Percentiles rank a stretch among this genome's conserved stretches.
These are phyloP conservation scores for Raffaelea arxii DNA, from an alignment of 2,329 filamentous ascomycete species.

Conservation along the genomic window DNA sequence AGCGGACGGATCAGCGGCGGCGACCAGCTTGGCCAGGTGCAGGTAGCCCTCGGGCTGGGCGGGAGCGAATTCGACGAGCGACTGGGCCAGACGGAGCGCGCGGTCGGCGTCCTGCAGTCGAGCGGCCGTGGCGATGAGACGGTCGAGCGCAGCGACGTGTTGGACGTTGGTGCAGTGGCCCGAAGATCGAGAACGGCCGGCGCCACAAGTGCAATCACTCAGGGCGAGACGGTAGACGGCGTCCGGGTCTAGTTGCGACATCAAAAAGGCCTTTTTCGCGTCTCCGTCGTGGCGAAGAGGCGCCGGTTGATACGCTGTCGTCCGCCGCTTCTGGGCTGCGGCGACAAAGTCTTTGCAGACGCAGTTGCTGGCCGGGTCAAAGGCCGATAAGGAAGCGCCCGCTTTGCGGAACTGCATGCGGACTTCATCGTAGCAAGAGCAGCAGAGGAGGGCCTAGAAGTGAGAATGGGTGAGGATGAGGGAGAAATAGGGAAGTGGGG, in stretches of 20 bases:
- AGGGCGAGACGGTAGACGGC: conserved; percentile 7
- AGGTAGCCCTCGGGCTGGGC: conserved; percentile 10
- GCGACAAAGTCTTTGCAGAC: conserved; percentile 13
- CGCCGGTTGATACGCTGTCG: not conserved
- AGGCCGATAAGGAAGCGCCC: conserved; percentile 2
- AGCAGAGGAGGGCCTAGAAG: conserved; percentile 7
- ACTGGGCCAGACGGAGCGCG: conserved; percentile 4
- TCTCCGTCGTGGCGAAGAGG: not conserved
- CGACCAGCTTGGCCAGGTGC: conserved; percentile 7
- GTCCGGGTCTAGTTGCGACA: conserved; percentile 9
- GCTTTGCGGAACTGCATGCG: not conserved
- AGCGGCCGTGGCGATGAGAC: not conserved
- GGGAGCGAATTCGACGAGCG: conserved; percentile 9
- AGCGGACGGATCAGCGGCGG: not conserved
- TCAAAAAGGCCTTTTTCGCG: not conserved
- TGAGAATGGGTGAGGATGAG: no score
- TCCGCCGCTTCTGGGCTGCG: conserved; percentile 6
- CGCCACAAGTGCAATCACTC: conserved; percentile 8
- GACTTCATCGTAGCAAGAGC: not conserved
- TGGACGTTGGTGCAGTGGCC: conserved; percentile 8
- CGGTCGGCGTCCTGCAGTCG: not conserved
- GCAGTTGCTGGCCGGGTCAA: conserved; percentile 10
- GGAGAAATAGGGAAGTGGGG: no score
- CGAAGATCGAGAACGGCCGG: conserved; percentile 6
- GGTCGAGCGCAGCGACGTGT: not conserved